These are phyloP conservation scores for Antitrichia curtipendula DNA, from an alignment of 225 moss, liverwort and hornwort species.

Conservation along the genomic window DNA sequence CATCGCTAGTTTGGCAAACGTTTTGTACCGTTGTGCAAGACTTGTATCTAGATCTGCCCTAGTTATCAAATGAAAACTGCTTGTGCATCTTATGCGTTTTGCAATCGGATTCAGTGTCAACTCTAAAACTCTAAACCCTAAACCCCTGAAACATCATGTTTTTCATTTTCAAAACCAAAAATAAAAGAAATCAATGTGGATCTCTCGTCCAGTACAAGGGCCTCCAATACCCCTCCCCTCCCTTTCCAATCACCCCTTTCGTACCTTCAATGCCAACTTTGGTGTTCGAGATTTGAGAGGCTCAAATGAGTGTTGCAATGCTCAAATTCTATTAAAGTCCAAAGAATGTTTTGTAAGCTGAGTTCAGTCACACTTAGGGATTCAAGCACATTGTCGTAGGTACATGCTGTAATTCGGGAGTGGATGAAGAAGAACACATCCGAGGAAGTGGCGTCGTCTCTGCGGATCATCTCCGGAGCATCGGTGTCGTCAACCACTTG, in stretches of 20 bases:
- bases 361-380: not conserved
- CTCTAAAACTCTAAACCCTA: too few relatives aligned
- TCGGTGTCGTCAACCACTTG: conserved; percentile 53
- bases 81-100: not conserved
- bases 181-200: not conserved
- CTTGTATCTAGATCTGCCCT: not conserved
- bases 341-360: not conserved
- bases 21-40: not conserved
- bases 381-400: not conserved
- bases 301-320: not conserved
- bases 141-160: too few relatives aligned
- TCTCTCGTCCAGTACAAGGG: not conserved
- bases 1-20: not conserved
- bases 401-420: conserved; percentile 49
- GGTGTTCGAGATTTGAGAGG: not conserved
- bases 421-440: conserved; percentile 55
- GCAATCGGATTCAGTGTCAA: not conserved
- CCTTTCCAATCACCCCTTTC: not conserved
- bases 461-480: conserved; percentile 68
- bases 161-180: not conserved
- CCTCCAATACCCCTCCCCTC: not conserved
- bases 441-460: conserved; percentile 25
- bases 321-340: not conserved
- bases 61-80: not conserved
- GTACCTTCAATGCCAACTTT: not conserved